Conservation (phyloP, 148 eudicot species). For the Cornus florida region DNA sequence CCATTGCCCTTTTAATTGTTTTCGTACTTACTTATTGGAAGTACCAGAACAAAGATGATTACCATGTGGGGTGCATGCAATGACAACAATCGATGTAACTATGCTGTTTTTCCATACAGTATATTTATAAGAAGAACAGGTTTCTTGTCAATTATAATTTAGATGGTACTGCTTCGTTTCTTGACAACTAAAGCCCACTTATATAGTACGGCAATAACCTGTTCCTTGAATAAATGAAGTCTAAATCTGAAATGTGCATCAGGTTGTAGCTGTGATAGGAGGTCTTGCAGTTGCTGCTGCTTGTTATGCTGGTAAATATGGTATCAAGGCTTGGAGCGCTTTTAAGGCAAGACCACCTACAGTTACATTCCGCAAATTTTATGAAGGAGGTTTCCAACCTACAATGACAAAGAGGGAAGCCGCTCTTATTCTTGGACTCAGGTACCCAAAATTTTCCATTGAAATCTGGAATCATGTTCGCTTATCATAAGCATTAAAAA, state of each 20-base stretch:
- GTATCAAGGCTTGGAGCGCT: conserved; percentile 89
- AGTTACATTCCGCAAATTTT: conserved; percentile 64
- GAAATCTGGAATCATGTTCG: not conserved
- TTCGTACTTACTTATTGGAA: not conserved
- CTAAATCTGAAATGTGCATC: not conserved
- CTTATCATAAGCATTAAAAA: not conserved
- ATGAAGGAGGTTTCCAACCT: conserved; percentile 56
- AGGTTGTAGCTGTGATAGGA: conserved; percentile 63
- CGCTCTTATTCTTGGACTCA: conserved; percentile 86
- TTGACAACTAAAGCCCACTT: not conserved
- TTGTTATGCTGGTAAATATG: conserved; percentile 75
- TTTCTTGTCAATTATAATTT: not conserved
- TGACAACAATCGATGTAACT: not conserved
- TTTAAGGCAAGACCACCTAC: conserved; percentile 82
- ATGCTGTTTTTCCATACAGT: not conserved
- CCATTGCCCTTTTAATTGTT: not conserved
- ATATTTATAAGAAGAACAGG: not conserved
- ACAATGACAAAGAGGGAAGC: conserved; percentile 62
- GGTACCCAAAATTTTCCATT: conserved; percentile 31
- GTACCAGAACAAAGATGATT: not conserved
- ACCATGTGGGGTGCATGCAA: not conserved
- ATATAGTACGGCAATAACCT: not conserved
- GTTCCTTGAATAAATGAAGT: not conserved
- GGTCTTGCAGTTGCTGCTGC: conserved; percentile 73
- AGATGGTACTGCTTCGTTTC: not conserved